Base-by-base conservation (phyloP, 1,284 basidiomycete species). In the Rhizoctonia solani region DNA sequence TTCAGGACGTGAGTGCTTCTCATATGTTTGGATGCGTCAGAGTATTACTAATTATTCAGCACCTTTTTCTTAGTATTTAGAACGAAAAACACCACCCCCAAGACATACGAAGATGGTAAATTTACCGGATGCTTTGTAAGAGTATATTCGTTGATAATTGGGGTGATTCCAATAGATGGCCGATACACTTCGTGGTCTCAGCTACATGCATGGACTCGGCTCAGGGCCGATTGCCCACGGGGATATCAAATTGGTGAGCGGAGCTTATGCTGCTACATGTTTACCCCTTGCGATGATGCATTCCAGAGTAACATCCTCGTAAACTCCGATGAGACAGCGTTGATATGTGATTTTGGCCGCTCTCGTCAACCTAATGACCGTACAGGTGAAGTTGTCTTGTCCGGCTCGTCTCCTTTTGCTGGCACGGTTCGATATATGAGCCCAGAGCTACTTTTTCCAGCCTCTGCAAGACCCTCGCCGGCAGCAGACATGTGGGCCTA, bases 401-500 rank as follows among this genome's bases (percentile, higher is more conserved):
- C 63, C 11, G n/a, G 19, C n/a, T 44, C 41, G 19, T 66, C 63
- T 14, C 63, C 63, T 2, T 66, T 66, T 25, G 63, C 16, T 9
- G 63, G 47, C 8, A 66, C 63, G 6, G 37, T 34, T 4, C 39
- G 63, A 3, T 66, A 66, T 30, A 66, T 66, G 63, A 66, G 63
- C 21, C 63, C 63, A 4, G 63, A 66, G 32, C 42, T 66, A 21
- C 54, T 66, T 4, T 25, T 42, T 8, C 30, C 52, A 1, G 27
- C 32, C 23, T 42, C 47, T 9, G 30, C 42, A 19, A 44, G 37
- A 21, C 63, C 63, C 3, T 54, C 52, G 2, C 52, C 63, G 5
- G 63, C 63, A n/a, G 50, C 53, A 13, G 63, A 66, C 25, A 54
- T 66, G 52, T 66, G 63, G 63, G 63, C 63, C 0, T 66, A 66